Evolutionary conservation across 345 rosid genomes (phyloP), one percentile per base, ranked within the genome.

Genomic region (Psidium guajava): DNA sequence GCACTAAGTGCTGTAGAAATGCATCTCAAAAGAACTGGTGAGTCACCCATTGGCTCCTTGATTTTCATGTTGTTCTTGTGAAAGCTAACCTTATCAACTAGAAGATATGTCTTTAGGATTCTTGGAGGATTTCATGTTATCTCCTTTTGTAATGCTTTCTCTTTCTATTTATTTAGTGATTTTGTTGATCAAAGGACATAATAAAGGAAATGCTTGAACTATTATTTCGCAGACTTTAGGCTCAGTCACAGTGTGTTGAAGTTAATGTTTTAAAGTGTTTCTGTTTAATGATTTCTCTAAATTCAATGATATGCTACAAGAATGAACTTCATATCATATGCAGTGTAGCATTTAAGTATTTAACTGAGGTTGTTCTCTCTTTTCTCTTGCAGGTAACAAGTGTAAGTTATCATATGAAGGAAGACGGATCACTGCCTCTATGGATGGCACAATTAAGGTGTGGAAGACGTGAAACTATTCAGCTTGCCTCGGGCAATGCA

Each of bases 1-100:
- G 47, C 53, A n/a, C 25, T 58, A 12, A 10, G 54, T 28, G 80
- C 85, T 59, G 49, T 86, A 49, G 87, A 50, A 87, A 54, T 16
- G 49, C 21, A 82, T 54, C n/a, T 84, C 83, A 82, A 89, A 82
- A 91, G 92, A 88, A 89, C 89, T 51, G 91, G 92, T 89, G 87
- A 55, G 54, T 54, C 42, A 5, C 47, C 73, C 61, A 11, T 83
- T 56, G 59, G 36, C 56, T 12, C 61, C 28, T 55, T 55, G n/a
- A 15, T 40, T 83, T 56, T 64, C 77, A 16, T 2, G 24, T 18
- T 32, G 22, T 32, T 61, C 77, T 8, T 8, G 22, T 64, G 44
- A 8, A 64, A n/a, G n/a, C n/a, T n/a, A n/a, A n/a, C n/a, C n/a
- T n/a, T n/a, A n/a, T n/a, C n/a, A n/a, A n/a, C n/a, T n/a, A n/a